Base-by-base conservation (phyloP, 176 grass and related monocot genomes). In the Eragrostis nindensis region DNA sequence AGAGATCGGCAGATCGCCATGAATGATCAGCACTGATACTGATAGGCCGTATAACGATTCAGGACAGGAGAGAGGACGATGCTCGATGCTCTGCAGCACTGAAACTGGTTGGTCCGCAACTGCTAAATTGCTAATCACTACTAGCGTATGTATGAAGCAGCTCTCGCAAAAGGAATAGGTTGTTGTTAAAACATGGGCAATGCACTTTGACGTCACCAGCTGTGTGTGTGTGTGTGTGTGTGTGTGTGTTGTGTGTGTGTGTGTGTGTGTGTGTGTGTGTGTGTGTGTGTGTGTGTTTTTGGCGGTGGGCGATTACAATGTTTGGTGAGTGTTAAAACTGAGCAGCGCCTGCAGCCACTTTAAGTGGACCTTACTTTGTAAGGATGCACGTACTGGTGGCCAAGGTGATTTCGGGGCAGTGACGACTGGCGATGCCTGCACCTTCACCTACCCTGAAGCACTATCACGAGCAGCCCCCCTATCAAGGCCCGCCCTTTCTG, bases 381-480 rank as follows among this genome's bases (percentile, higher is more conserved):
- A 29, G 22, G 22, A 17, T 17, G n/a, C 44, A 1, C n/a, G n/a
- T n/a, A n/a, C 14, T 25, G 18, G 44, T 30, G 44, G 11, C 4
- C 26, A 47, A 19, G 41, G 17, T 48, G 57, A 11, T 7, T 77
- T 73, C 21, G 25, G 26, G 74, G 54, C 52, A 26, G 19, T 10
- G 53, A 22, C 5, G 49, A 38, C 10, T 77, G 41, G 66, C 21
- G 56, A 72, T 2, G 56, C 13, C 32, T 55, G 55, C 54, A 48
- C 68, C 44, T 29, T 56, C 42, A 81, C 83, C 75, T 65, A 85
- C 83, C 66, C 11, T 16, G 40, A 40, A 18, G 73, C 63, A 61
- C 64, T 48, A 84, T 19, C 26, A 5, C 11, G 8, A 22, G 50
- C 24, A 68, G 62, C 50, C 12, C 27, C 57, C 29, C 29, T 36